Base-by-base conservation (phyloP, 257 asterid species). In the Gardenia jasminoides region DNA sequence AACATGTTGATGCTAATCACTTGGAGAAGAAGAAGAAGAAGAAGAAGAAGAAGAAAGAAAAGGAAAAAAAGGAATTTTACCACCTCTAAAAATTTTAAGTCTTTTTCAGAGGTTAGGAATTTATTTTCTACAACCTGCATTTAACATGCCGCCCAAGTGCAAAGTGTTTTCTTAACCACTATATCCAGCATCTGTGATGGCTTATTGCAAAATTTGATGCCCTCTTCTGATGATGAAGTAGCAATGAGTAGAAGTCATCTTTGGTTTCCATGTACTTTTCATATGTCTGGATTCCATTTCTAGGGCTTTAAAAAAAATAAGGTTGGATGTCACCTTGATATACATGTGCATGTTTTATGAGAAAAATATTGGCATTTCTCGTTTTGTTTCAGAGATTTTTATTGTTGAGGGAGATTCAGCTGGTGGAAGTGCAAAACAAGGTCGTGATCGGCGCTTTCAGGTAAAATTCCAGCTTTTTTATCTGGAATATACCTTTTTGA, bases 321-420 rank as follows among this genome's bases (percentile, higher is more conserved):
- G 33, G 36, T 24, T 19, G 50, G 24, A 74, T 20, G 3, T 48
- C 44, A 10, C 65, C 13, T 50, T 36, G 41, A 36, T 16, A 50
- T 10, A 52, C 33, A 39, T 47, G 16, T 75, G 39, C 56, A 47
- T 39, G 50, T 46, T 76, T 76, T 19, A 70, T 22, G 17, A 4
- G 36, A 15, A 5, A 46, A 64, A 36, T 65, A 36, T 61, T 47
- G 66, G 28, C 46, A 19, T 72, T 80, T 80, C 33, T 44, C 12
- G 79, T 75, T 75, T 43, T 75, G 41, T 73, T 83, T 75, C 94
- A 96, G 99, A 96, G 83, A 96, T 96, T 83, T 96, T 96, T 91
- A 96, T 96, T 4, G 99, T 96, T 19, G 99, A 96, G 92, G 99
- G 99, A 61, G 99, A 96, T 90, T 96, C 99, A 80, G 99, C 99